phyloP scores from a whole-genome alignment of 768 basidiomycete genomes.

The Gautieria morchelliformis region DNA sequence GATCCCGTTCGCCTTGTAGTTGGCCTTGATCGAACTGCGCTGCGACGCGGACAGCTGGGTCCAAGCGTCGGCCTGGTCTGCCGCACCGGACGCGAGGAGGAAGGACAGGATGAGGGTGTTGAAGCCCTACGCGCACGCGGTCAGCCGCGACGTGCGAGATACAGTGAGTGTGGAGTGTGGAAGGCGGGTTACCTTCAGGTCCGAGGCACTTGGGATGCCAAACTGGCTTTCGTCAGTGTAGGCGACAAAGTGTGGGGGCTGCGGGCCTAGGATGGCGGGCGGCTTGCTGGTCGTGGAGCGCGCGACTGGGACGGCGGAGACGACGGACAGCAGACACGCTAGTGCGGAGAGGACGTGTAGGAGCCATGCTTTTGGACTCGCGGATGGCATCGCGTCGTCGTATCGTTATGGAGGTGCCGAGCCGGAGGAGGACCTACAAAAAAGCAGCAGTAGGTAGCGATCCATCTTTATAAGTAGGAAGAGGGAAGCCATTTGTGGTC shows the following conservation, averaged over 20 bases:
- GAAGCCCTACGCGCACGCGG: background rate
- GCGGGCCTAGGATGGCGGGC: background rate
- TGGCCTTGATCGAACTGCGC: constrained; percentile 14
- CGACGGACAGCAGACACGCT: background rate
- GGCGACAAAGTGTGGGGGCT: background rate
- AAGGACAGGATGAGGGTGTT: constrained; percentile 11
- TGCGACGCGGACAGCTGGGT: constrained; percentile 1
- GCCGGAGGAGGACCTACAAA: background rate
- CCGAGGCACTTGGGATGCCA: background rate
- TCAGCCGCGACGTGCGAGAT: background rate
- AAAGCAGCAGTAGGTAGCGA: background rate
- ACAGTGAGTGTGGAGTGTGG: too few relatives aligned
- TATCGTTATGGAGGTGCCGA: background rate
- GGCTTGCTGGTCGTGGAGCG: background rate
- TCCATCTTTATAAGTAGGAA: background rate
- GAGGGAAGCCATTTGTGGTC: background rate
- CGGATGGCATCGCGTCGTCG: background rate
- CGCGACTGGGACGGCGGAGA: background rate
- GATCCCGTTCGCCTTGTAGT: constrained; percentile 24
- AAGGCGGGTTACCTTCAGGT: background rate
- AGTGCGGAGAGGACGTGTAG: background rate
- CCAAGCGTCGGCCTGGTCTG: constrained; percentile 11
- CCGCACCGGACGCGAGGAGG: constrained; percentile 4
- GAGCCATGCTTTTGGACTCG: background rate
- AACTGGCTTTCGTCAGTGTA: background rate